Conservation (phyloP, 2,329 filamentous ascomycete species). For the Sporothrix euskadiensis region DNA sequence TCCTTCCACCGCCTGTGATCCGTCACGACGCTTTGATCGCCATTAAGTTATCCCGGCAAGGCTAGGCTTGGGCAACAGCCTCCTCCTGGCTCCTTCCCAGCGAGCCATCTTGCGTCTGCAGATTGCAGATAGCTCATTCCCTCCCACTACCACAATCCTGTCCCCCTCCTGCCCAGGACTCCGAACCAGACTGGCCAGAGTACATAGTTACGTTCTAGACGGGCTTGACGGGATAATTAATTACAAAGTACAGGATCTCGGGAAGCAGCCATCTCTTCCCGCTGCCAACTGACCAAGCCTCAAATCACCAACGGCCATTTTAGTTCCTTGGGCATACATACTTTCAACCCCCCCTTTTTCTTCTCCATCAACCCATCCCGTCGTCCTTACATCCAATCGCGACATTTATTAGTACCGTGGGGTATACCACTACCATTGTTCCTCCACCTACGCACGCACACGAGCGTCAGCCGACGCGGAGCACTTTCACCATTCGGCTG, state of each 20-base stretch:
- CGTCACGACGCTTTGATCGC: slow-evolving; percentile 12
- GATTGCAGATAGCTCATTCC: not conserved
- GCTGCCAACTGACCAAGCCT: not conserved
- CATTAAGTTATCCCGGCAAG: slow-evolving; percentile 15
- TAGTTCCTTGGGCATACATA: not conserved
- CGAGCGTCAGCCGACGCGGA: not conserved
- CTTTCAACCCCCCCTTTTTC: slow-evolving; percentile 2
- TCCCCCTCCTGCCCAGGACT: not conserved
- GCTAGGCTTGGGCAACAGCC: slow-evolving; percentile 10
- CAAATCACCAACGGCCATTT: not conserved
- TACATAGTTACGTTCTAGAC: not conserved
- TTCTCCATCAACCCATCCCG: not conserved
- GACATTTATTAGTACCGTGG: not conserved
- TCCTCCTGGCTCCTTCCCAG: not conserved
- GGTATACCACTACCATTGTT: not conserved
- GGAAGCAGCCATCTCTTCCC: not conserved
- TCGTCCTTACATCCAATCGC: slow-evolving; percentile 10
- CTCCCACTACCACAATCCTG: not conserved
- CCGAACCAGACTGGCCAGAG: not conserved
- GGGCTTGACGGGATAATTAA: not conserved
- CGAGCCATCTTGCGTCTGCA: not conserved
- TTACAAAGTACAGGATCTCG: slow-evolving; percentile 1
- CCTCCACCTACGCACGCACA: not conserved
- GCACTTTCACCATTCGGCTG: not conserved
- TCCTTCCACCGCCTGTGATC: not conserved